Evolutionary conservation across 2,329 filamentous ascomycete species (phyloP).

Genomic region (Alternaria angustiovoidea): DNA sequence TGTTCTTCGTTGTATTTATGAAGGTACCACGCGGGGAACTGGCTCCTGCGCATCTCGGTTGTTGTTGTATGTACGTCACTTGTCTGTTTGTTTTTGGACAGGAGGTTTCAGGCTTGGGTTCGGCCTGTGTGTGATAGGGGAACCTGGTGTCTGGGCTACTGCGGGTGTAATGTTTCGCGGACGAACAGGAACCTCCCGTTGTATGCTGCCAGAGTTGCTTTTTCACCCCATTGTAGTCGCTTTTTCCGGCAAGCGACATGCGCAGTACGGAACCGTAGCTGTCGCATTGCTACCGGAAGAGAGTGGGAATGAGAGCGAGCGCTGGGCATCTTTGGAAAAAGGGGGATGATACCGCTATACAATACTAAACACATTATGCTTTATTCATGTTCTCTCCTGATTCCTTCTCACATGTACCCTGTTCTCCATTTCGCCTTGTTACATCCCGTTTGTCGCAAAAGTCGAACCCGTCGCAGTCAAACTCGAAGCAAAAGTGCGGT

Average conservation of each 20-base stretch:
- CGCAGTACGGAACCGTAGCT: not conserved
- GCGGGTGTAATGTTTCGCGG: slow-evolving; percentile 18
- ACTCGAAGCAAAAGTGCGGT: not conserved
- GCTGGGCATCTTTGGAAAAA: not conserved
- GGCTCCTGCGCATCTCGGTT: slow-evolving; percentile 10
- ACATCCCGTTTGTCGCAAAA: too few species aligned
- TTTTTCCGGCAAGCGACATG: not conserved
- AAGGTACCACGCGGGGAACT: slow-evolving; percentile 17
- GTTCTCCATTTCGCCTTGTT: too few species aligned
- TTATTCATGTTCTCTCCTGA: not conserved
- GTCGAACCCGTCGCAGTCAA: not conserved
- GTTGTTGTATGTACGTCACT: slow-evolving; percentile 1
- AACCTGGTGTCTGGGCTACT: not conserved
- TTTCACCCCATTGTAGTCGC: not conserved
- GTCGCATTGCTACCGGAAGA: not conserved
- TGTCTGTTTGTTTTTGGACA: not conserved
- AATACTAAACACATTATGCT: not conserved
- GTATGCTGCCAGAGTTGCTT: not conserved
- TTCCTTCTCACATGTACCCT: not conserved
- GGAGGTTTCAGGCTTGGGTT: not conserved
- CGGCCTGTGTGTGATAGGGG: not conserved
- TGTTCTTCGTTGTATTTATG: slow-evolving; percentile 30
- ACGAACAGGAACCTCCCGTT: slow-evolving; percentile 2
- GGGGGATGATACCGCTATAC: not conserved
- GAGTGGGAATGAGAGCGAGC: not conserved